phyloP scores from a whole-genome alignment of 2,329 filamentous ascomycete species.

The Trichocomaceae sp. region DNA sequence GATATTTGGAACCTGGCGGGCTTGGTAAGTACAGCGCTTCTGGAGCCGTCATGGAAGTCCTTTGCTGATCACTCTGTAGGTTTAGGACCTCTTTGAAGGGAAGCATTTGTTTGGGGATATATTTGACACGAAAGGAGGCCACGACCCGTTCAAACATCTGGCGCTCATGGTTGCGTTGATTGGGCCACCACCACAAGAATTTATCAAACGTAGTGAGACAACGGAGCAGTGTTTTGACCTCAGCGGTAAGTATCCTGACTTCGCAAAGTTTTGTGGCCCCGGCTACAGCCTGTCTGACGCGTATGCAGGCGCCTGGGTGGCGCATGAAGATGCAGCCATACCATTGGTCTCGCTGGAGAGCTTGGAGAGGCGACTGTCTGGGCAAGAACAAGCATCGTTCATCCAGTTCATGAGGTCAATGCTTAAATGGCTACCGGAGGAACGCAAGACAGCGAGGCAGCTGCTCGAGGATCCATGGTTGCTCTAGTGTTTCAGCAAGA shows the following conservation, averaged over 20 bases:
- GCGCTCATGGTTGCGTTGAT: slow-evolving; percentile 23
- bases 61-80: slow-evolving; percentile 21
- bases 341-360: background rate
- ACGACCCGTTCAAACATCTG: slow-evolving; percentile 24
- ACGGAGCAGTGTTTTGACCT: slow-evolving; percentile 23
- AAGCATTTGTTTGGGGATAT: slow-evolving; percentile 36
- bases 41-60: no score
- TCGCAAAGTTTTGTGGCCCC: background rate
- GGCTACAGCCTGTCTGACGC: background rate
- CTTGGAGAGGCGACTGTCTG: background rate
- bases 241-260: slow-evolving; percentile 16
- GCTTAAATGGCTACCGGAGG: slow-evolving; percentile 1
- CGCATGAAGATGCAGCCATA: background rate
- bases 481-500: background rate
- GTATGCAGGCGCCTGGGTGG: background rate
- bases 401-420: background rate
- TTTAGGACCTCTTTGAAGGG: slow-evolving; percentile 45
- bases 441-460: background rate
- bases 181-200: slow-evolving; percentile 22
- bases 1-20: slow-evolving; percentile 49
- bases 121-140: slow-evolving; percentile 17
- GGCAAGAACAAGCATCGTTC: background rate
- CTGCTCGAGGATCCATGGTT: background rate
- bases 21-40: slow-evolving; percentile 28
- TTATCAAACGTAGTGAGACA: slow-evolving; percentile 24